Conservation (phyloP, 352 stramenopile species). For the Globisporangium viniferum region DNA sequence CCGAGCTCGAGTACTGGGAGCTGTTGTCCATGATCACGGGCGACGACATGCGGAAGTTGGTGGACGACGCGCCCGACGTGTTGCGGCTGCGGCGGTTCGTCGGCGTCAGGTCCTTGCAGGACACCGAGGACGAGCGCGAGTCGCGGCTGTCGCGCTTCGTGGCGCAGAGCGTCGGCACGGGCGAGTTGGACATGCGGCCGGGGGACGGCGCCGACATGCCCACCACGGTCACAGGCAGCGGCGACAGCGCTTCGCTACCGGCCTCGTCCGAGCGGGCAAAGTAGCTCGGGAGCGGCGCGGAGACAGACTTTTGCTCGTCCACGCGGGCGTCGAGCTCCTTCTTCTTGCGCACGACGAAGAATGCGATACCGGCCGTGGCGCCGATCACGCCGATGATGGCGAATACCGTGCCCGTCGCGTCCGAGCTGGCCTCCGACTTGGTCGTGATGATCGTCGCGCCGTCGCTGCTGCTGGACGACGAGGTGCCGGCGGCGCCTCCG, state of each 20-base stretch:
- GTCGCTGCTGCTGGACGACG: conserved; percentile 8
- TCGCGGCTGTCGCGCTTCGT: conserved; percentile 27
- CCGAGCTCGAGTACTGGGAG: conserved; percentile 30
- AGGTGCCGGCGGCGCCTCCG: background rate
- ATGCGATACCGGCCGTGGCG: conserved; percentile 36
- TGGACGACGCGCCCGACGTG: conserved; percentile 21
- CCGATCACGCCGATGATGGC: conserved; percentile 45
- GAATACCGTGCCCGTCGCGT: conserved; percentile 40
- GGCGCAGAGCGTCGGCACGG: conserved; percentile 45
- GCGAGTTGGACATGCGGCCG: conserved; percentile 32
- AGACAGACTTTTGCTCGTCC: conserved; percentile 35
- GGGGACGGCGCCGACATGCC: conserved; percentile 12
- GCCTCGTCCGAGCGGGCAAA: conserved; percentile 38
- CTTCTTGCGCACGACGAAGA: conserved; percentile 58
- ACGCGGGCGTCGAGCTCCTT: conserved; percentile 37
- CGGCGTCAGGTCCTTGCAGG: conserved; percentile 28
- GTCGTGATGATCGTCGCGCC: conserved; percentile 34
- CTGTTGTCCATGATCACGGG: conserved; percentile 34
- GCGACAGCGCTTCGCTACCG: conserved; percentile 28
- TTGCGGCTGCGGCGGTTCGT: conserved; percentile 20
- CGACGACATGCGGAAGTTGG: conserved; percentile 38
- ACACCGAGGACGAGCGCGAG: conserved; percentile 51
- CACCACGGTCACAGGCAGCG: conserved; percentile 13
- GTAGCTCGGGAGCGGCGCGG: conserved; percentile 33
- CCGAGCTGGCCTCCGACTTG: conserved; percentile 31